Percentiles rank a stretch among this genome's conserved stretches.
These are phyloP conservation scores for Parachlorella kessleri DNA, from an alignment of 139 green algal species.

Conservation along the genomic window DNA sequence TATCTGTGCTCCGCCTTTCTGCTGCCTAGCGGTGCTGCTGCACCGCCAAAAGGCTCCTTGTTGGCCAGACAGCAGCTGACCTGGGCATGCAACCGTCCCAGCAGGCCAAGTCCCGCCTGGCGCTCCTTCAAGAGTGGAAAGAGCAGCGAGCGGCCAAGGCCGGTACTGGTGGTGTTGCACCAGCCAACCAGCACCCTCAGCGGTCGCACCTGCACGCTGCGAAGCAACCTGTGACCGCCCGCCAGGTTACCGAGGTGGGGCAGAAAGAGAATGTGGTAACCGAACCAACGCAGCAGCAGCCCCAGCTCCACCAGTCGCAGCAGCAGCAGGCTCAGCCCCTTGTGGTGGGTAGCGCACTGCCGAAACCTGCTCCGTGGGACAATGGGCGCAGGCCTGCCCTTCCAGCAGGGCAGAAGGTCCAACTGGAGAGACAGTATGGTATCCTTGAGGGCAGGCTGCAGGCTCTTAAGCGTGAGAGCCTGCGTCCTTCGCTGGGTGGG, in stretches of 20 bases:
- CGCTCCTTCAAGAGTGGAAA: constrained; percentile 41
- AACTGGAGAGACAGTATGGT: constrained; percentile 50
- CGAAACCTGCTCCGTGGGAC: not conserved
- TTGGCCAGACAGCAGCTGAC: too few species aligned
- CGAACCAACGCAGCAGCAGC: too few species aligned
- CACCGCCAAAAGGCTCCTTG: too few species aligned
- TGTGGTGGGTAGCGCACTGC: not conserved
- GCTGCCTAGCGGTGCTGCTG: too few species aligned
- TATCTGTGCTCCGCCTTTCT: too few species aligned
- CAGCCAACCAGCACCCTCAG: too few species aligned
- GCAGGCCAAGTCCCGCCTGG: constrained; percentile 25
- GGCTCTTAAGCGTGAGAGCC: constrained; percentile 43
- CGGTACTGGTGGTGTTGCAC: not conserved
- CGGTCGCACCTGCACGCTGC: too few species aligned
- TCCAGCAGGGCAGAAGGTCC: not conserved
- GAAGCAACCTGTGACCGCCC: not conserved
- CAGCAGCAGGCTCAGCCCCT: too few species aligned
- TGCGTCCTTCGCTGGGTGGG: constrained; percentile 26
- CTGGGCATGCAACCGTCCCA: too few species aligned
- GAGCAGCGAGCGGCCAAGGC: constrained; percentile 1
- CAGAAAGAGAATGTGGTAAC: not conserved
- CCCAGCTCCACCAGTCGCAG: too few species aligned
- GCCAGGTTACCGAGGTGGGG: not conserved
- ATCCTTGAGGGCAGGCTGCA: constrained; percentile 37
- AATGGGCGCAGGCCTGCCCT: not conserved